These are phyloP conservation scores for Chrysoporthe cubensis DNA, from an alignment of 2,329 filamentous ascomycete genomes.

Conservation along the genomic window DNA sequence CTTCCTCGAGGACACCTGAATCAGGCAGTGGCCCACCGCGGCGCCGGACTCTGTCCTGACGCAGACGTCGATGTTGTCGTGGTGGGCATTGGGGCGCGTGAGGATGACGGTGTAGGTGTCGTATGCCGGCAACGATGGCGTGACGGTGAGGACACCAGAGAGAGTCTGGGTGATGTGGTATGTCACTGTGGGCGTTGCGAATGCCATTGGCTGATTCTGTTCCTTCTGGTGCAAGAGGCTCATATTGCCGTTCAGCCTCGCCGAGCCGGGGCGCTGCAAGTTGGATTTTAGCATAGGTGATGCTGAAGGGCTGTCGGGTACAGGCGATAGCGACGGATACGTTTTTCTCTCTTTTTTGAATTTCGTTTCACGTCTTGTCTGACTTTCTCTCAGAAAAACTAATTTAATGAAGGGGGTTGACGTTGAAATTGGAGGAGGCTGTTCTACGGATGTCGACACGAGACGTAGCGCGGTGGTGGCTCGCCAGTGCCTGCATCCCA, in stretches of 20 bases:
- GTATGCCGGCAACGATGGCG: not conserved
- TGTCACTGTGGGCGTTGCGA: not conserved
- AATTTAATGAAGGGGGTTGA: not conserved
- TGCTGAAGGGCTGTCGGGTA: not conserved
- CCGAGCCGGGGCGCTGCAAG: not conserved
- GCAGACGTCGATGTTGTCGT: constrained; percentile 16
- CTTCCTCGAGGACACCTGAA: constrained; percentile 11
- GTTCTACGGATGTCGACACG: not conserved
- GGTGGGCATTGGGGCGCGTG: constrained; percentile 8
- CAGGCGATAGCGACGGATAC: not conserved
- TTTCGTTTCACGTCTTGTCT: too few relatives aligned
- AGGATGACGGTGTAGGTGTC: constrained; percentile 14
- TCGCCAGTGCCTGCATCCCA: not conserved
- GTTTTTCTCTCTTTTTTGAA: too few relatives aligned
- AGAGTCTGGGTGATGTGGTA: constrained; percentile 19
- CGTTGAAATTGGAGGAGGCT: not conserved
- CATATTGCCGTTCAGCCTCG: not conserved
- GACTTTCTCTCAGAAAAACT: too few relatives aligned
- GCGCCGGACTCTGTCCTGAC: not conserved
- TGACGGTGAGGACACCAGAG: not conserved
- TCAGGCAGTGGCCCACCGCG: constrained; percentile 15
- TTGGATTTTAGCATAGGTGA: not conserved
- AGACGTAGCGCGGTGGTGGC: not conserved
- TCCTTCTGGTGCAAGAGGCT: not conserved
- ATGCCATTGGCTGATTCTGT: not conserved